Evolutionary conservation across 164 flowering plant species (phyloP).

Genomic region (Magnolia sinica): DNA sequence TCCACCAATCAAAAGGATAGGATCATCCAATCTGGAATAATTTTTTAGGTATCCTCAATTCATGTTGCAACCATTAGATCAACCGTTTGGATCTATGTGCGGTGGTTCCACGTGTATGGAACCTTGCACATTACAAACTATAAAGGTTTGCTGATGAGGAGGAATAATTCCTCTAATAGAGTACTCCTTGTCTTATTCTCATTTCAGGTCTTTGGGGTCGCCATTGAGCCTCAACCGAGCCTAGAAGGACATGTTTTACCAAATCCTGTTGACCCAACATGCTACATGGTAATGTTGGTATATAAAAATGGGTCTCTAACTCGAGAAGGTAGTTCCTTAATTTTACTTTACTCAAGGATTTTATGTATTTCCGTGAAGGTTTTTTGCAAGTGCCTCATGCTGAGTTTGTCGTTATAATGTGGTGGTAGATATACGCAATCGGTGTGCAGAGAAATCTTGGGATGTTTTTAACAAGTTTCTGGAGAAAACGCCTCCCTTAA

Average conservation of each 20-base stretch:
- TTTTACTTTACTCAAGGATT: not conserved
- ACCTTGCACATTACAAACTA: not conserved
- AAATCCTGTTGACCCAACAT: slow-evolving; percentile 77
- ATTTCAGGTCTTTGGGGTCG: slow-evolving; percentile 83
- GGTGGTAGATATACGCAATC: slow-evolving; percentile 66
- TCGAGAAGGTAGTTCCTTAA: slow-evolving; percentile 69
- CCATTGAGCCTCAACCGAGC: slow-evolving; percentile 66
- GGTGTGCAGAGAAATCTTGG: slow-evolving; percentile 77
- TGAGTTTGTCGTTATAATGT: slow-evolving; percentile 23
- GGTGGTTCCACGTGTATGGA: not conserved
- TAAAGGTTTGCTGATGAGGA: not conserved
- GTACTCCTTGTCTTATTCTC: not conserved
- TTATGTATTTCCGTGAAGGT: not conserved
- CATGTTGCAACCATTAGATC: not conserved
- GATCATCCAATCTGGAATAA: no score
- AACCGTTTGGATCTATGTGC: not conserved
- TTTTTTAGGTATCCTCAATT: not conserved
- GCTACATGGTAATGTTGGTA: slow-evolving; percentile 87
- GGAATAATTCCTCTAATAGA: not conserved
- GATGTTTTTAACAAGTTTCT: slow-evolving; percentile 64
- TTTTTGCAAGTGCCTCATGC: not conserved
- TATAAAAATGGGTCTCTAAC: slow-evolving; percentile 94
- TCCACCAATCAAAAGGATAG: no score
- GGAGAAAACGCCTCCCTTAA: slow-evolving; percentile 71
- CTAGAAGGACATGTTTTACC: slow-evolving; percentile 93